Evolutionary conservation across 2,329 filamentous ascomycete genomes (phyloP).

Genomic region (Pseudogymnoascus sp.): DNA sequence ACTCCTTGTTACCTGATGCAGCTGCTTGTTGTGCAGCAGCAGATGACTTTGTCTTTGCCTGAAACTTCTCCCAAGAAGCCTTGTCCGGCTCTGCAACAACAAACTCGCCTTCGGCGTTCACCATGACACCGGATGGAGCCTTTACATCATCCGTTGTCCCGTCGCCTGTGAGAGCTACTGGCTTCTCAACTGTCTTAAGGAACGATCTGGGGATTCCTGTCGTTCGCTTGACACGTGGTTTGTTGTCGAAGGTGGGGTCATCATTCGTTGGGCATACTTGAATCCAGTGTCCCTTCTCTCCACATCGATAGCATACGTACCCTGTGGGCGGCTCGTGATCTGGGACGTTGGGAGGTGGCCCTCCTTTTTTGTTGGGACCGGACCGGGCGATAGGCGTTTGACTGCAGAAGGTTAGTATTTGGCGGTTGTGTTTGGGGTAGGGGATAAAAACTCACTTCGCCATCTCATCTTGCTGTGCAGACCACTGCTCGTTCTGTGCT

Average conservation of each 20-base stretch:
- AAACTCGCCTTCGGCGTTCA: conserved; percentile 95
- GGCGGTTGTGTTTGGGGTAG: conserved; percentile 24
- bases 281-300: conserved; percentile 99
- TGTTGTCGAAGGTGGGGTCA: conserved; percentile 90
- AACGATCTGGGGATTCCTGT: conserved; percentile 96
- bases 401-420: conserved; percentile 36
- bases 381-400: conserved; percentile 56
- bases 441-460: conserved; percentile 55
- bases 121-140: conserved; percentile 84
- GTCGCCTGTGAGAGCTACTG: conserved; percentile 63
- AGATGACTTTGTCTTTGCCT: conserved; percentile 84
- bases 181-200: conserved; percentile 90
- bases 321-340: conserved; percentile 89
- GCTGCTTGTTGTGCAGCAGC: conserved; percentile 74
- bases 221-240: conserved; percentile 87
- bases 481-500: conserved; percentile 85
- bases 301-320: conserved; percentile 94
- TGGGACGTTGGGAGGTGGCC: conserved; percentile 60
- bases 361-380: conserved; percentile 50
- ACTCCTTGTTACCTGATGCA: conserved; percentile 71
- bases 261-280: conserved; percentile 98
- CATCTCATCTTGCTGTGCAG: conserved; percentile 86
- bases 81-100: conserved; percentile 95
- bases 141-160: conserved; percentile 73
- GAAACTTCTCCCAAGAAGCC: conserved; percentile 92